phyloP scores from a whole-genome alignment of 176 grass and related monocot species.

The Eremochloa ophiuroides region DNA sequence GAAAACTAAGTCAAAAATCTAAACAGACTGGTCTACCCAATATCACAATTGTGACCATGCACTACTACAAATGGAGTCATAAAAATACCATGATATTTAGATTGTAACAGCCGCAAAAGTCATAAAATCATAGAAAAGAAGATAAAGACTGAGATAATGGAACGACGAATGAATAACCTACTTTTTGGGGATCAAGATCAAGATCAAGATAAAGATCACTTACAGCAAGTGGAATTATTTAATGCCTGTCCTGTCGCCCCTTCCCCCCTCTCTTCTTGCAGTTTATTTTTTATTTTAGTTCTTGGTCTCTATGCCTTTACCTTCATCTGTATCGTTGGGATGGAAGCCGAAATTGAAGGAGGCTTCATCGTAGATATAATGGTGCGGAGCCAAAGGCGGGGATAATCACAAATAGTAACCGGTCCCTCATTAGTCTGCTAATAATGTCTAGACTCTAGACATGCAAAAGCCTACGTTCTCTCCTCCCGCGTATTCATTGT shows the following conservation, averaged over 20 bases:
- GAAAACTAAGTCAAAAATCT: background rate
- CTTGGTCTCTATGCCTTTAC: background rate
- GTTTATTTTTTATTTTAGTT: background rate
- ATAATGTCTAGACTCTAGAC: background rate
- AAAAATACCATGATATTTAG: background rate
- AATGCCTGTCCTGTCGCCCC: background rate
- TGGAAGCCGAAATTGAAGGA: slow-evolving; percentile 27
- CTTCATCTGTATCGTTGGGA: background rate
- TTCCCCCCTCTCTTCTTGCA: background rate
- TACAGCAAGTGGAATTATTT: slow-evolving; percentile 23
- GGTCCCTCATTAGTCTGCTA: background rate
- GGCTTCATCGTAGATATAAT: slow-evolving; percentile 11
- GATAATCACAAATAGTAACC: slow-evolving; percentile 1
- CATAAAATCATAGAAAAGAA: background rate
- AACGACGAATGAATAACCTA: background rate
- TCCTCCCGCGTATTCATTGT: background rate
- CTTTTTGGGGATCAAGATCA: background rate
- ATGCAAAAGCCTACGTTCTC: background rate
- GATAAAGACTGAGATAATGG: background rate
- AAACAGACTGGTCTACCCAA: background rate
- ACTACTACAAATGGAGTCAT: background rate
- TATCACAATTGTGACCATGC: background rate
- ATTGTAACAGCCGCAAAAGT: background rate
- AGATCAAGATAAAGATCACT: background rate
- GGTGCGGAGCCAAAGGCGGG: slow-evolving; percentile 27